phyloP scores from a whole-genome alignment of 495 filamentous ascomycete genomes.

The Hypoxylon cercidicola region DNA sequence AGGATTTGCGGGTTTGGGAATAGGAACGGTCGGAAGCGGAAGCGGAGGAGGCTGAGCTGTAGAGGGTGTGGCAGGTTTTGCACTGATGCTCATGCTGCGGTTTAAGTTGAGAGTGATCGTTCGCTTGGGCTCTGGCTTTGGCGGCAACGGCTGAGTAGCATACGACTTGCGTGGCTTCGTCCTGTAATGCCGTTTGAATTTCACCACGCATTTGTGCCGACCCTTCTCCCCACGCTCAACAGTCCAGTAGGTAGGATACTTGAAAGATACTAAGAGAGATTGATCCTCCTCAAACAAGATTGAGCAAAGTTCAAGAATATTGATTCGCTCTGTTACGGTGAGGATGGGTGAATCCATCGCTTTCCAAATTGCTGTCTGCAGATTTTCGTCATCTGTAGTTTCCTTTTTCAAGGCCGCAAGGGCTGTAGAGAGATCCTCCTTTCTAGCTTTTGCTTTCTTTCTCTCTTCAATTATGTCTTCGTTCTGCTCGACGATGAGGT shows the following conservation, averaged over 20 bases:
- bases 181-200: slow-evolving; percentile 48
- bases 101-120: slow-evolving; percentile 45
- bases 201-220: slow-evolving; percentile 43
- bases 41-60: slow-evolving; percentile 24
- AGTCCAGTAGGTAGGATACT: slow-evolving; percentile 77
- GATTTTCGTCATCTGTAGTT: slow-evolving; percentile 65
- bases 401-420: slow-evolving; percentile 78
- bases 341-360: slow-evolving; percentile 76
- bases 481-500: slow-evolving; percentile 83
- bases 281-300: slow-evolving; percentile 75
- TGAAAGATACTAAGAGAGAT: slow-evolving; percentile 69
- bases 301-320: slow-evolving; percentile 78
- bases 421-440: slow-evolving; percentile 79
- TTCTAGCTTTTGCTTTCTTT: slow-evolving; percentile 75
- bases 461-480: slow-evolving; percentile 69
- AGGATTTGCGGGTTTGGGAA: slow-evolving; percentile 20
- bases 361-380: slow-evolving; percentile 80
- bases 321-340: slow-evolving; percentile 75
- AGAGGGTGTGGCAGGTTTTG: slow-evolving; percentile 31
- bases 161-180: slow-evolving; percentile 45
- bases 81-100: slow-evolving; percentile 29
- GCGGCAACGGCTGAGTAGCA: slow-evolving; percentile 24
- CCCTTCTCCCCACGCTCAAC: slow-evolving; percentile 59
- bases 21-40: slow-evolving; percentile 11
- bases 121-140: slow-evolving; percentile 45